phyloP scores from a whole-genome alignment of 2,329 filamentous ascomycete species.

The Saccharata proteae region DNA sequence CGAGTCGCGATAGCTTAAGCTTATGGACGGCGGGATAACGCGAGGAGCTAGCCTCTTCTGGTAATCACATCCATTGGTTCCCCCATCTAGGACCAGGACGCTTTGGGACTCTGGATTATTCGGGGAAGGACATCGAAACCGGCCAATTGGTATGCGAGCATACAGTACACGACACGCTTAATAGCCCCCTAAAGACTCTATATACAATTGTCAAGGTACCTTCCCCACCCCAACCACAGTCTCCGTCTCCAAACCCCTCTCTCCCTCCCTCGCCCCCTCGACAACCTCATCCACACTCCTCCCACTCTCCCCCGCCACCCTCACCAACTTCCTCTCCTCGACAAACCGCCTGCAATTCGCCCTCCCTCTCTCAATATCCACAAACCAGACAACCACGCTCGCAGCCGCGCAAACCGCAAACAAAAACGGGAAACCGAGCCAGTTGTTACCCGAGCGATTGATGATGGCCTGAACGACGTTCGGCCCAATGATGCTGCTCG shows the following conservation, averaged over 20 bases:
- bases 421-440: constrained; percentile 8
- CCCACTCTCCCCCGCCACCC: constrained; percentile 5
- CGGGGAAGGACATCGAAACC: too few species aligned
- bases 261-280: neutral
- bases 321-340: constrained; percentile 6
- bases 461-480: constrained; percentile 59
- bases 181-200: too few species aligned
- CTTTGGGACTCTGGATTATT: too few species aligned
- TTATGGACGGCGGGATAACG: too few species aligned
- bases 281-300: constrained; percentile 5
- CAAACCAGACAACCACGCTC: constrained; percentile 8
- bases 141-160: too few species aligned
- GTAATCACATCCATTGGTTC: too few species aligned
- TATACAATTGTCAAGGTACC: too few species aligned
- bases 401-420: constrained; percentile 2
- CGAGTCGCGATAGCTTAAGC: too few species aligned
- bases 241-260: neutral
- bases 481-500: constrained; percentile 55
- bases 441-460: constrained; percentile 47
- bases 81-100: too few species aligned
- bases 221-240: neutral
- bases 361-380: constrained; percentile 5
- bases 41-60: too few species aligned
- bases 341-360: constrained; percentile 7
- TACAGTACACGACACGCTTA: too few species aligned